phyloP scores from a whole-genome alignment of 2,329 filamentous ascomycete genomes.

The Aspergillus carbonarius region DNA sequence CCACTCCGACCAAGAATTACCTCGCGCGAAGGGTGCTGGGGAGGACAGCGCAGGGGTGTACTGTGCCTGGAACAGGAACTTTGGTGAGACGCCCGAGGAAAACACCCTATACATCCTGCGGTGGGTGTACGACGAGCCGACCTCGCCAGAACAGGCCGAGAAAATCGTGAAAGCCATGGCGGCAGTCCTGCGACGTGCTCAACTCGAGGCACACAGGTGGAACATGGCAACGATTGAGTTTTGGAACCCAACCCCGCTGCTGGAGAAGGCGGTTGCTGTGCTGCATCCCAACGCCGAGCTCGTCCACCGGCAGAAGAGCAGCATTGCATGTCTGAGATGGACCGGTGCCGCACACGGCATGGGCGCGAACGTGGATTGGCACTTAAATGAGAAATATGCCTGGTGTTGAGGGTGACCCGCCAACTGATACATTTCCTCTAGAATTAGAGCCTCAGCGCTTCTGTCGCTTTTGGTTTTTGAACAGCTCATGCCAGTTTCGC shows the following conservation, averaged over 20 bases:
- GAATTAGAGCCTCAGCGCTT: constrained; percentile 27
- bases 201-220: constrained; percentile 70
- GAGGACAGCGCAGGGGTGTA: constrained; percentile 47
- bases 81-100: constrained; percentile 36
- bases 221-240: constrained; percentile 68
- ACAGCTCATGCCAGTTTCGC: constrained; percentile 47
- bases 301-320: constrained; percentile 47
- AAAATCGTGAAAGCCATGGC: constrained; percentile 55
- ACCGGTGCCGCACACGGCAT: constrained; percentile 40
- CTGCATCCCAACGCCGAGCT: constrained; percentile 40
- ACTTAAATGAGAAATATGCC: constrained; percentile 50
- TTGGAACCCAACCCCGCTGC: constrained; percentile 73
- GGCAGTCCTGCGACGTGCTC: constrained; percentile 65
- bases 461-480: constrained; percentile 37
- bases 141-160: constrained; percentile 46
- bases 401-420: constrained; percentile 44
- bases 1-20: constrained; percentile 50
- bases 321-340: constrained; percentile 50
- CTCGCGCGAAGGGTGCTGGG: constrained; percentile 69
- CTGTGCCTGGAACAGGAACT: constrained; percentile 43
- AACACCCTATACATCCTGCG: constrained; percentile 46
- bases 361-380: constrained; percentile 45
- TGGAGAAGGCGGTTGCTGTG: constrained; percentile 45
- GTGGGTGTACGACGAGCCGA: constrained; percentile 42
- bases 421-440: not conserved